Evolutionary conservation across 257 asterid species (phyloP).

Genomic region (Mentha longifolia): DNA sequence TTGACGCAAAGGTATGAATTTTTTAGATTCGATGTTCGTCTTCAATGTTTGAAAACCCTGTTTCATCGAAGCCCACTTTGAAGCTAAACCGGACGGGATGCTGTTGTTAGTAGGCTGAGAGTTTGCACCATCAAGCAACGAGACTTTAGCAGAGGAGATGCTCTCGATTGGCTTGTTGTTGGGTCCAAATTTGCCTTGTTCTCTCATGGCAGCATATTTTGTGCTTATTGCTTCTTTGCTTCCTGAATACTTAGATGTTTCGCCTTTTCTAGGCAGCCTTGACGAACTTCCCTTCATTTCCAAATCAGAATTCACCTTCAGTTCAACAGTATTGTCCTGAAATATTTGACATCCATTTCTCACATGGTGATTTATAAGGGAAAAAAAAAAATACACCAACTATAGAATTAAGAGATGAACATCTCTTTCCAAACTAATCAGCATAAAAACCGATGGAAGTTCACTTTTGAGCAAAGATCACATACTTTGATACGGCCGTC

Average conservation of each 20-base stretch:
- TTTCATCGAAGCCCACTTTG: conserved; percentile 96
- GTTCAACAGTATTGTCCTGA: conserved; percentile 64
- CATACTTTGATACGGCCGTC: conserved; percentile 64
- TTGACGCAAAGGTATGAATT: conserved; percentile 70
- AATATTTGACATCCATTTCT: conserved; percentile 8
- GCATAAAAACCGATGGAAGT: not conserved
- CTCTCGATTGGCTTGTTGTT: conserved; percentile 51
- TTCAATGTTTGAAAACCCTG: conserved; percentile 80
- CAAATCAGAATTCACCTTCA: conserved; percentile 48
- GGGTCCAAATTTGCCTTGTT: conserved; percentile 57
- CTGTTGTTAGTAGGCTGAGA: conserved; percentile 40
- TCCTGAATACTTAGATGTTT: conserved; percentile 61
- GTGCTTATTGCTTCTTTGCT: conserved; percentile 85
- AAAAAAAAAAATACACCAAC: not conserved
- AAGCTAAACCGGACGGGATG: conserved; percentile 65
- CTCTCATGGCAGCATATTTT: conserved; percentile 84
- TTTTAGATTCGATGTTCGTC: conserved; percentile 76
- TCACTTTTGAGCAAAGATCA: conserved; percentile 19
- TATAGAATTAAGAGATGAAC: not conserved
- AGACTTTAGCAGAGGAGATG: conserved; percentile 73
- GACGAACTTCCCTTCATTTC: conserved; percentile 75
- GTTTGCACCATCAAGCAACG: conserved; percentile 63
- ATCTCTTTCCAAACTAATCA: not conserved
- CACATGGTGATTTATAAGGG: not conserved
- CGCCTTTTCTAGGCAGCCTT: conserved; percentile 56